These are phyloP conservation scores for Vicia sativa DNA, from an alignment of 306 rosid genomes.

Conservation along the genomic window DNA sequence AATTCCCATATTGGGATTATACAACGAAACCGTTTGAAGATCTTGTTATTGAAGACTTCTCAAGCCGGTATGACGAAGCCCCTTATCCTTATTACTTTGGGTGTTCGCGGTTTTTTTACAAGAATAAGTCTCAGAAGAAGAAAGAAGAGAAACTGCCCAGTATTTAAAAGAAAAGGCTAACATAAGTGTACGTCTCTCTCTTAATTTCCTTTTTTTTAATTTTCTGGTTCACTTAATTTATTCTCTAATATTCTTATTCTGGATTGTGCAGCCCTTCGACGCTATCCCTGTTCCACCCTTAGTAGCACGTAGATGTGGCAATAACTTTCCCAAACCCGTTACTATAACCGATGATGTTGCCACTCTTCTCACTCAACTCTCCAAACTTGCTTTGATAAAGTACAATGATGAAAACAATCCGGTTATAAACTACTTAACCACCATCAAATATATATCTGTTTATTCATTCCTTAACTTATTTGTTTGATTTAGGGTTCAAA, in stretches of 20 bases:
- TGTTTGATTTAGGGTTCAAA: not conserved
- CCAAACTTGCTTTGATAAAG: not conserved
- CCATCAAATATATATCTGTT: not conserved
- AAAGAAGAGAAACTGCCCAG: not conserved
- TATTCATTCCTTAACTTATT: not conserved
- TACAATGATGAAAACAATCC: too few species aligned
- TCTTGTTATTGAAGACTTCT: not conserved
- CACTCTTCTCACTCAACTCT: not conserved
- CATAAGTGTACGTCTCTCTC: too few species aligned
- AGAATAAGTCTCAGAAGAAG: not conserved
- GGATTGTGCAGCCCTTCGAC: too few species aligned
- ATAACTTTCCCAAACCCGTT: not conserved
- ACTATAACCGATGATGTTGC: not conserved
- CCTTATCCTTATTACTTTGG: rapidly evolving
- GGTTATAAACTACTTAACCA: too few species aligned
- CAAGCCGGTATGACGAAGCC: not conserved
- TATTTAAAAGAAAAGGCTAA: too few species aligned
- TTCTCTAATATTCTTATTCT: too few species aligned
- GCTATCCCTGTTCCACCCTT: not conserved
- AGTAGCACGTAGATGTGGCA: not conserved
- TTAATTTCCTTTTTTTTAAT: too few species aligned
- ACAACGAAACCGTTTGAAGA: not conserved
- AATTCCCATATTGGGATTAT: not conserved
- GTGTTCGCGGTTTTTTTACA: not conserved
- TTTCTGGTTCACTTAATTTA: too few species aligned